Conservation (phyloP, 2,329 filamentous ascomycete genomes). For the Pseudocercospora vitis region DNA sequence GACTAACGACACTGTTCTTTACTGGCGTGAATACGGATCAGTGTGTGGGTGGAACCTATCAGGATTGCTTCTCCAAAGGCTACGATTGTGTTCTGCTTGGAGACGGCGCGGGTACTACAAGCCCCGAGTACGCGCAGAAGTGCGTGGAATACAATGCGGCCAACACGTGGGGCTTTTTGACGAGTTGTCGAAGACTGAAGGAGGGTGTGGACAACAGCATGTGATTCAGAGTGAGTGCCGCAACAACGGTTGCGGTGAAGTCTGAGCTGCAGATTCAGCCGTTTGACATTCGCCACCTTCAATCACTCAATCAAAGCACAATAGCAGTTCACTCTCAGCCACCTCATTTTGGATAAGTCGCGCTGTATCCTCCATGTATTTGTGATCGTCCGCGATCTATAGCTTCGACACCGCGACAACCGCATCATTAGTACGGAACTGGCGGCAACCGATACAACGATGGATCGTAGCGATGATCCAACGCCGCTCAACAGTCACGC, state of each 20-base stretch:
- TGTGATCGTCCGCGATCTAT: no score
- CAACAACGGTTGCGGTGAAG: no score
- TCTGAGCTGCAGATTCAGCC: not conserved
- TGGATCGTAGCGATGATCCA: not conserved
- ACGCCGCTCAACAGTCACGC: not conserved
- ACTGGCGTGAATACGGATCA: conserved; percentile 63
- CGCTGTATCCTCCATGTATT: no score
- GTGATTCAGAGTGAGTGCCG: not conserved
- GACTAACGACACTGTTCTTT: conserved; percentile 55
- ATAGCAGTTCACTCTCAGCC: no score
- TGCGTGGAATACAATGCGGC: conserved; percentile 40
- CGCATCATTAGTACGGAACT: not conserved
- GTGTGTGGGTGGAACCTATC: conserved; percentile 58
- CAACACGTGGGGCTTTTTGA: conserved; percentile 38
- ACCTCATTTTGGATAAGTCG: not conserved
- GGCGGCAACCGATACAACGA: not conserved
- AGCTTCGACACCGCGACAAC: no score
- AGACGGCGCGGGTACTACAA: conserved; percentile 57
- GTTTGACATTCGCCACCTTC: not conserved
- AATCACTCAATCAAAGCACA: not conserved
- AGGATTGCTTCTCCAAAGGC: conserved; percentile 57
- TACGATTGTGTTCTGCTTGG: conserved; percentile 56
- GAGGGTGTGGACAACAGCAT: conserved; percentile 28
- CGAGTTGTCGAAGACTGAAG: conserved; percentile 33
- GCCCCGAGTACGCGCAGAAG: conserved; percentile 41